phyloP scores from a whole-genome alignment of 1,284 basidiomycete species.

The Xerocomus minutiporus region DNA sequence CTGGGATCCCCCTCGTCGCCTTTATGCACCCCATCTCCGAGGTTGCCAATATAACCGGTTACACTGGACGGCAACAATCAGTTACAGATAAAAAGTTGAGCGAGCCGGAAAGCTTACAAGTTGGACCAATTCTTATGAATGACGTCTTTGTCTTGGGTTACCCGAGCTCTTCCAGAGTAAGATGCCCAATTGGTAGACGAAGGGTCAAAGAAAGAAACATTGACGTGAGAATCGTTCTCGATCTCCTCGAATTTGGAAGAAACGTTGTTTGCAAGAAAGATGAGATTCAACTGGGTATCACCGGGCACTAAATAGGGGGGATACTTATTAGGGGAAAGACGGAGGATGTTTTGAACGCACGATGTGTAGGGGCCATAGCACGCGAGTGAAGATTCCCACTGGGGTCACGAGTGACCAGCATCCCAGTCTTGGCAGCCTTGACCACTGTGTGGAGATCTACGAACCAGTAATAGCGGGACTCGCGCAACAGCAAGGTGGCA shows the following conservation, averaged over 20 bases:
- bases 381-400: slow-evolving; percentile 77
- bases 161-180: slow-evolving; percentile 70
- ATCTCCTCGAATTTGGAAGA: slow-evolving; percentile 78
- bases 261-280: slow-evolving; percentile 76
- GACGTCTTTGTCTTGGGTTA: slow-evolving; percentile 58
- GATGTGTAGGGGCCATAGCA: slow-evolving; percentile 72
- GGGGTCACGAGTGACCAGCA: slow-evolving; percentile 78
- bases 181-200: slow-evolving; percentile 81
- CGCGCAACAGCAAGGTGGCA: neutral
- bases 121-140: slow-evolving; percentile 71
- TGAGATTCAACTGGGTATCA: slow-evolving; percentile 49
- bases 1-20: slow-evolving; percentile 80
- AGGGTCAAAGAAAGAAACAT: slow-evolving; percentile 75
- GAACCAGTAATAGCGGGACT: neutral
- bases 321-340: neutral
- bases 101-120: slow-evolving; percentile 38
- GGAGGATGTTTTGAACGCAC: slow-evolving; percentile 38
- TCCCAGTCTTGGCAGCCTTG: slow-evolving; percentile 60
- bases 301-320: slow-evolving; percentile 36
- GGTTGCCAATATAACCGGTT: slow-evolving; percentile 81
- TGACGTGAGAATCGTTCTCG: slow-evolving; percentile 70
- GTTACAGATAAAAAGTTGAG: neutral
- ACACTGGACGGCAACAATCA: slow-evolving; percentile 37
- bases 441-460: slow-evolving; percentile 60
- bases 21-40: slow-evolving; percentile 83